phyloP scores from a whole-genome alignment of 768 basidiomycete species.

The Mycena rebaudengoi region DNA sequence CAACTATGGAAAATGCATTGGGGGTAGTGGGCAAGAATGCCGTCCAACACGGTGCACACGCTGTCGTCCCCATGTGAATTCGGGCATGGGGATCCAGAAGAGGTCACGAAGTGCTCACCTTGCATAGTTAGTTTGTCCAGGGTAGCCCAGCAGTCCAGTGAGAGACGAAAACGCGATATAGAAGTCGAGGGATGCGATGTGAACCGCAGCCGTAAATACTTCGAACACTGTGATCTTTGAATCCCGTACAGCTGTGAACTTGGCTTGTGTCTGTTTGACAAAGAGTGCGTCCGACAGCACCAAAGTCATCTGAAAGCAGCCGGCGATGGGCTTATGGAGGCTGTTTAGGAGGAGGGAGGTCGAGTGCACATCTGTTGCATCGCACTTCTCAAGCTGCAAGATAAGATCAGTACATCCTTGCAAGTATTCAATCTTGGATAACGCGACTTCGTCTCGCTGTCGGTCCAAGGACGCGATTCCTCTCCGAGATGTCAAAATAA shows the following conservation, averaged over 20 bases:
- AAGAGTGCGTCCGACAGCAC: neutral
- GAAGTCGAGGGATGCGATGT: conserved; percentile 6
- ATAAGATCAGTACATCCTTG: neutral
- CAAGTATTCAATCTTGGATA: conserved; percentile 8
- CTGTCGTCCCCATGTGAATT: neutral
- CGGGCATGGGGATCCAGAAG: no score
- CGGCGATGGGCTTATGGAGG: neutral
- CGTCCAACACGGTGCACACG: conserved; percentile 10
- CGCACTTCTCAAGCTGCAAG: neutral
- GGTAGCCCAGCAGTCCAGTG: conserved; percentile 2
- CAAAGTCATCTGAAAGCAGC: conserved; percentile 13
- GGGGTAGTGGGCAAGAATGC: neutral
- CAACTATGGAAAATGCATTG: conserved; percentile 14
- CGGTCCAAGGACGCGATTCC: neutral
- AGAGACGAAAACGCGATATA: conserved; percentile 5
- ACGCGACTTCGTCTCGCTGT: neutral
- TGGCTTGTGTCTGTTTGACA: neutral
- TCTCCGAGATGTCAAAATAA: conserved; percentile 4
- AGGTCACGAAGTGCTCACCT: conserved; percentile 4
- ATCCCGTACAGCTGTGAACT: neutral
- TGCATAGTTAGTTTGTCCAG: conserved; percentile 1
- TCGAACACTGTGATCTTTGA: conserved; percentile 7
- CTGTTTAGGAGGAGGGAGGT: neutral
- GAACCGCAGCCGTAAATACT: neutral
- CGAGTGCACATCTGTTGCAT: neutral